phyloP scores from a whole-genome alignment of 805 yeast species.

The Metschnikowia arizonensis region DNA sequence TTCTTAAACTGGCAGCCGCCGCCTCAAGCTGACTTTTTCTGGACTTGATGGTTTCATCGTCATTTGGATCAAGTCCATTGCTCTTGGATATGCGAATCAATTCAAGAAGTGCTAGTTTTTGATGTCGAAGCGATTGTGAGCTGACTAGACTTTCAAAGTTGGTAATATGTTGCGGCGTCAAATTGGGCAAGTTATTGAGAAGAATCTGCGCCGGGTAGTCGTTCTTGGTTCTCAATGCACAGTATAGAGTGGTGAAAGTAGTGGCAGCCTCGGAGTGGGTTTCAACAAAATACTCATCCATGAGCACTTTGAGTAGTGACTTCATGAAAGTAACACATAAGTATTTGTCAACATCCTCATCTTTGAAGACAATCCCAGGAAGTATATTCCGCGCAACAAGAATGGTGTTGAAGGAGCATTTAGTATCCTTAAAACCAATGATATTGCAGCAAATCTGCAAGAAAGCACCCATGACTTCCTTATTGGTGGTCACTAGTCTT shows the following conservation, averaged over 20 bases:
- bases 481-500: constrained; percentile 58
- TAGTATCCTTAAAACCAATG: constrained; percentile 79
- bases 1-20: constrained; percentile 42
- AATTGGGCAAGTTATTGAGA: constrained; percentile 50
- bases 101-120: constrained; percentile 73
- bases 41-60: constrained; percentile 41
- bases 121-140: constrained; percentile 71
- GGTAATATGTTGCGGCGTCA: constrained; percentile 52
- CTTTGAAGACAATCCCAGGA: constrained; percentile 61
- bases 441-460: constrained; percentile 70
- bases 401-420: constrained; percentile 89
- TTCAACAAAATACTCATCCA: constrained; percentile 75
- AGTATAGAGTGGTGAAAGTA: constrained; percentile 74
- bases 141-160: constrained; percentile 60
- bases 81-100: constrained; percentile 63
- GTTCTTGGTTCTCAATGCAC: constrained; percentile 65
- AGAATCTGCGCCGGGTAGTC: constrained; percentile 63
- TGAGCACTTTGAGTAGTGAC: constrained; percentile 60
- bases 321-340: constrained; percentile 64
- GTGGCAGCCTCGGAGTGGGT: constrained; percentile 91
- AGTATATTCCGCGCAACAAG: constrained; percentile 72
- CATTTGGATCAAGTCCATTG: constrained; percentile 17
- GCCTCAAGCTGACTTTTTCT: constrained; percentile 54
- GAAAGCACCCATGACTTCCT: constrained; percentile 71
- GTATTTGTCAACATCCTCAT: constrained; percentile 71